Evolutionary conservation across 768 basidiomycete species (phyloP).

Genomic region (Trametes cubensis): DNA sequence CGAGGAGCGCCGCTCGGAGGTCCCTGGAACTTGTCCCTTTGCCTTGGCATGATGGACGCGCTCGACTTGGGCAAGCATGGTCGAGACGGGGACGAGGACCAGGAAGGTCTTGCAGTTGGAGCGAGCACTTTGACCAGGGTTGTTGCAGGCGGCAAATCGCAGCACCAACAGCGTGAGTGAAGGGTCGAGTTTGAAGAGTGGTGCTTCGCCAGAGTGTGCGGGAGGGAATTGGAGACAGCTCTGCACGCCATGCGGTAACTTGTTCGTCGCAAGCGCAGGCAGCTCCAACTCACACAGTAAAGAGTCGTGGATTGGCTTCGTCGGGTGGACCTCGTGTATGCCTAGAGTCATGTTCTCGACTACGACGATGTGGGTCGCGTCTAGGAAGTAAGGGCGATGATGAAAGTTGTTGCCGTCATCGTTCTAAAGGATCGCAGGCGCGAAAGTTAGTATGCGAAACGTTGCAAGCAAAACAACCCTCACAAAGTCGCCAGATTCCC

Average conservation of each 20-base stretch:
- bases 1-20: too few species aligned
- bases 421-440: background rate
- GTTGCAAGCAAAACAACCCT: background rate
- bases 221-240: background rate
- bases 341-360: background rate
- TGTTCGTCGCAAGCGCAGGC: background rate
- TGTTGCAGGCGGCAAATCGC: background rate
- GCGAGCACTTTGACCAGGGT: background rate
- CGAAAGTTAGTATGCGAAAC: too few species aligned
- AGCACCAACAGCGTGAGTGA: constrained; percentile 1
- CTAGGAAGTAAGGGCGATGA: constrained; percentile 2
- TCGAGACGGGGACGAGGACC: background rate
- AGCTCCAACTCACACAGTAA: background rate
- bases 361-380: background rate
- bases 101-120: constrained; percentile 2
- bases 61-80: background rate
- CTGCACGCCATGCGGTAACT: background rate
- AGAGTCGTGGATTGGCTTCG: background rate
- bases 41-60: background rate
- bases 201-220: background rate
- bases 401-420: background rate
- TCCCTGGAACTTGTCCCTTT: background rate
- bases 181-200: constrained; percentile 9
- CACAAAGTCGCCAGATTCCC: constrained; percentile 3
- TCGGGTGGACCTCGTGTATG: background rate